A percentile compares a stretch with the other conserved stretches of the same genome.
Evolutionary conservation across 2,329 filamentous ascomycete species (phyloP).

Genomic region (Ophiocordyceps australis): DNA sequence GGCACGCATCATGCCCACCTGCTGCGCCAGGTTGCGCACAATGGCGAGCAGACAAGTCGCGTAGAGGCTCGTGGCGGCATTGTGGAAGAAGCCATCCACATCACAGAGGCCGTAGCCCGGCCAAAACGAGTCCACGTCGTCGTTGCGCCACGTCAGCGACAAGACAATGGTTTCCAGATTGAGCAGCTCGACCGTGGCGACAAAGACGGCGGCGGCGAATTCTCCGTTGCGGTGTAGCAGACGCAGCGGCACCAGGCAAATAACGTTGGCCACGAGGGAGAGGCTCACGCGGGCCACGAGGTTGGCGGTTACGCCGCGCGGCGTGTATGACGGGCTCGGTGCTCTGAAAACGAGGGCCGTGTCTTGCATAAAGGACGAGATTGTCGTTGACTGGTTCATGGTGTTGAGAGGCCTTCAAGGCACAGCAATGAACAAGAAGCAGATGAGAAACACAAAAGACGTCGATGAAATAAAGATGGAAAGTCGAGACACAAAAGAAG

Average conservation of each 20-base stretch:
- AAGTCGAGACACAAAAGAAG: no score
- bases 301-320: constrained; percentile 20
- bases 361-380: background rate
- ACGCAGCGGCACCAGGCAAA: constrained; percentile 30
- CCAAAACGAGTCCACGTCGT: constrained; percentile 32
- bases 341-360: constrained; percentile 3
- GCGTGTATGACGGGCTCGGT: constrained; percentile 6
- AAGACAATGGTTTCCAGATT: constrained; percentile 31
- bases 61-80: constrained; percentile 25
- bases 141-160: constrained; percentile 31
- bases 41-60: constrained; percentile 33
- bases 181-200: constrained; percentile 22
- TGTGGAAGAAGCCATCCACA: constrained; percentile 27
- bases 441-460: no score
- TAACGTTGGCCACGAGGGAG: constrained; percentile 21
- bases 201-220: constrained; percentile 31
- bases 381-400: no score
- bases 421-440: no score
- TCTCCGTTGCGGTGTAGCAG: constrained; percentile 33
- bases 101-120: constrained; percentile 35
- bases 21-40: constrained; percentile 32
- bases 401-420: no score
- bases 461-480: no score
- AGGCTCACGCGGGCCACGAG: constrained; percentile 28
- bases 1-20: constrained; percentile 25